Percentiles rank a stretch among this genome's conserved stretches.
phyloP scores from a whole-genome alignment of 2,329 filamentous ascomycete species.

The Xylaria polymorpha region DNA sequence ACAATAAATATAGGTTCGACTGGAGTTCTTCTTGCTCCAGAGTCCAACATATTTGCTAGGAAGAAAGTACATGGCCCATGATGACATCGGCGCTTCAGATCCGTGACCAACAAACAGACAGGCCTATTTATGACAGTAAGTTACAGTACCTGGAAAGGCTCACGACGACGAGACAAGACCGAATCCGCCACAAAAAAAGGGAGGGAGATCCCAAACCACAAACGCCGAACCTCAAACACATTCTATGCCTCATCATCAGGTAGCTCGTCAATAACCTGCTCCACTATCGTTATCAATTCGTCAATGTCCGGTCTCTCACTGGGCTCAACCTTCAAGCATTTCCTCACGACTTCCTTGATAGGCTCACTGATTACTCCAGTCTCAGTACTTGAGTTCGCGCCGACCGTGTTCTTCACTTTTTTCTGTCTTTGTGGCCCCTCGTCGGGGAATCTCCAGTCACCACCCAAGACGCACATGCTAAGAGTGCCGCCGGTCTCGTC shows the following conservation, averaged over 20 bases:
- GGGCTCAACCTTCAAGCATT: conserved; percentile 87
- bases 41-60: conserved; percentile 13
- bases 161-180: conserved; percentile 20
- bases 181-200: conserved; percentile 13
- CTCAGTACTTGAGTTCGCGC: conserved; percentile 50
- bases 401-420: conserved; percentile 57
- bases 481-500: conserved; percentile 96
- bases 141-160: conserved; percentile 10
- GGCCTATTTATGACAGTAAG: conserved; percentile 16
- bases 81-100: conserved; percentile 27
- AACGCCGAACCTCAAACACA: conserved; percentile 30
- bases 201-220: conserved; percentile 6
- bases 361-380: conserved; percentile 77
- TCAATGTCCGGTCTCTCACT: conserved; percentile 75
- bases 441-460: conserved; percentile 96
- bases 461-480: conserved; percentile 90
- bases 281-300: conserved; percentile 51
- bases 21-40: conserved; percentile 20
- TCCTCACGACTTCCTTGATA: conserved; percentile 87
- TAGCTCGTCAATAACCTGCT: conserved; percentile 50
- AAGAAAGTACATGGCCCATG: conserved; percentile 33
- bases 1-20: background rate
- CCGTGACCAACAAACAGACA: conserved; percentile 36
- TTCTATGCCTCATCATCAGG: conserved; percentile 47
- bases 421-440: conserved; percentile 72